Evolutionary conservation across 1,284 basidiomycete genomes (phyloP).

Genomic region (Trichosporon sp.): DNA sequence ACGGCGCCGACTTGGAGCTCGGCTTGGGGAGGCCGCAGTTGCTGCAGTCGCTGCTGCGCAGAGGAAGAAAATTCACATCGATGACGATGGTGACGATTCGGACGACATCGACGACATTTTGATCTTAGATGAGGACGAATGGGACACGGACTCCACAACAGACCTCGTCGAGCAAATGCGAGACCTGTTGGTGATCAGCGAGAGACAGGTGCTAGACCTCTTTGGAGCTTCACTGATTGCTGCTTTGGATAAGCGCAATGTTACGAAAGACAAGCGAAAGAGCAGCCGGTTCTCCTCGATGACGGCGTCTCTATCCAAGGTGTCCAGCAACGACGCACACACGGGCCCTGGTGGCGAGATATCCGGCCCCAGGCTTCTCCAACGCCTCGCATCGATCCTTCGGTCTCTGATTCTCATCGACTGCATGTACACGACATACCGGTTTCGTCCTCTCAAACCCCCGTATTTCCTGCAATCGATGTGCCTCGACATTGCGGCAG

Average conservation of each 20-base stretch:
- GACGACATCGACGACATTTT: conserved; percentile 24
- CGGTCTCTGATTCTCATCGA: conserved; percentile 27
- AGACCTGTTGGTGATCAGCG: conserved; percentile 33
- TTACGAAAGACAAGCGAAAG: conserved; percentile 26
- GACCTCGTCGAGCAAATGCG: conserved; percentile 43
- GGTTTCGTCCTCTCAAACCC: conserved; percentile 32
- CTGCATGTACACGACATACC: conserved; percentile 29
- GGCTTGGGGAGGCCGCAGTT: conserved; percentile 4
- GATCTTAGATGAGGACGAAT: conserved; percentile 27
- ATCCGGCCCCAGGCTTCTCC: conserved; percentile 20
- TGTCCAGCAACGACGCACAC: not conserved
- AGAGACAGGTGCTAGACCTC: conserved; percentile 34
- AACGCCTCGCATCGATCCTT: conserved; percentile 23
- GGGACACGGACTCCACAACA: conserved; percentile 32
- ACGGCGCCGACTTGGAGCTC: not conserved
- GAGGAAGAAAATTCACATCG: not conserved
- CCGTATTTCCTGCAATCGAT: conserved; percentile 41
- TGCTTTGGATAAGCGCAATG: conserved; percentile 6
- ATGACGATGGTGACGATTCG: not conserved
- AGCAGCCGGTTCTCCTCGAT: conserved; percentile 29
- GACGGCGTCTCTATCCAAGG: conserved; percentile 15
- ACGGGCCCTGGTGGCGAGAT: not conserved
- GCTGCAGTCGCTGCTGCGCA: conserved; percentile 8
- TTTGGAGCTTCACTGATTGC: conserved; percentile 19
- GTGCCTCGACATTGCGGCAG: conserved; percentile 45